These are phyloP conservation scores for Rhododendron ovatum DNA, from an alignment of 148 eudicot genomes.

Conservation along the genomic window DNA sequence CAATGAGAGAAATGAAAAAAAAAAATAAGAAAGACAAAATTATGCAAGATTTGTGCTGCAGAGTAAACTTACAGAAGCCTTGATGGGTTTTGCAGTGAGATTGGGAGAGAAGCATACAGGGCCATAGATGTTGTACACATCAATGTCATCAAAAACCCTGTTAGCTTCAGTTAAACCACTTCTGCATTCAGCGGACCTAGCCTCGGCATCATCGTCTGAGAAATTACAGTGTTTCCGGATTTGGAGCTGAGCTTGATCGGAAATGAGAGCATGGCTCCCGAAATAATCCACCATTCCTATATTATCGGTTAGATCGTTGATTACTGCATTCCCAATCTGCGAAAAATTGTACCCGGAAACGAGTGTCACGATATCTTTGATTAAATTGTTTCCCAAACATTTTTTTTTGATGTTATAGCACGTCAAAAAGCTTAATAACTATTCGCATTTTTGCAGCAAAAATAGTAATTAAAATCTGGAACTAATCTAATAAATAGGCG, in stretches of 20 bases:
- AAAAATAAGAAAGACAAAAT: too few species aligned
- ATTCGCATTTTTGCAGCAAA: too few species aligned
- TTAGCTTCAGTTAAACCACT: constrained; percentile 24
- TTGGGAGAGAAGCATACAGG: constrained; percentile 40
- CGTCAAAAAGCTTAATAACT: too few species aligned
- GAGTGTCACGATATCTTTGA: background rate
- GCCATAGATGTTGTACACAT: constrained; percentile 69
- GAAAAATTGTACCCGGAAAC: background rate
- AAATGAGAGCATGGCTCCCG: constrained; percentile 56
- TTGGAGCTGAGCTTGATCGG: constrained; percentile 31
- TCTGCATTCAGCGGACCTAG: constrained; percentile 21
- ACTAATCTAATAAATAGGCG: too few species aligned
- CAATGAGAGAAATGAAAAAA: too few species aligned
- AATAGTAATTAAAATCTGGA: too few species aligned
- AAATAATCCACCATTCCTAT: constrained; percentile 63
- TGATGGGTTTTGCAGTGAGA: constrained; percentile 52
- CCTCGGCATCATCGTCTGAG: constrained; percentile 18
- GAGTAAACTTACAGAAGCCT: constrained; percentile 37
- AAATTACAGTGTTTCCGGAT: constrained; percentile 44
- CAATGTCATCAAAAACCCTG: constrained; percentile 14
- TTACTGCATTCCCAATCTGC: constrained; percentile 87
- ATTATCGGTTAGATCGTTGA: constrained; percentile 54
- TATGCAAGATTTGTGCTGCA: background rate
- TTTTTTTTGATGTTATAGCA: too few species aligned
- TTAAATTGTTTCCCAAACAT: too few species aligned